A percentile compares a stretch with the other conserved stretches of the same genome.
These are phyloP conservation scores for Trametes pubescens DNA, from an alignment of 1,284 basidiomycete species.

Conservation along the genomic window DNA sequence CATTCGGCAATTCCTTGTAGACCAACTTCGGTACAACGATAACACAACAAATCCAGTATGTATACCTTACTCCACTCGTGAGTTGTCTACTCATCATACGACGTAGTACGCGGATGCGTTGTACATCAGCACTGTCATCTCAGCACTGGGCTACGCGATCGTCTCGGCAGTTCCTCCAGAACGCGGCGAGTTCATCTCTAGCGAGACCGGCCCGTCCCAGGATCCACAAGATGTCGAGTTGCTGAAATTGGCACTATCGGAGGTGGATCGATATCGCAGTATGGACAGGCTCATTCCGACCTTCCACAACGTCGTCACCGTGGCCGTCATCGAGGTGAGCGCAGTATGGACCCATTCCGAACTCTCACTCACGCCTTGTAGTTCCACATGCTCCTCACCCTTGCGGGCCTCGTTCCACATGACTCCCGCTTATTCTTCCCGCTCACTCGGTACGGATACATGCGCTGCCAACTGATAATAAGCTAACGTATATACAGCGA, in stretches of 20 bases:
- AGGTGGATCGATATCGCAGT: conserved; percentile 91
- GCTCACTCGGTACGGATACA: conserved; percentile 78
- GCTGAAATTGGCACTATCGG: conserved; percentile 75
- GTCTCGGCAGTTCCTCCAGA: conserved; percentile 79
- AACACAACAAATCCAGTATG: conserved; percentile 90
- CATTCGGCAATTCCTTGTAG: conserved; percentile 91
- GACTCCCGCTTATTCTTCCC: conserved; percentile 87
- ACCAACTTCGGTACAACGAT: conserved; percentile 93
- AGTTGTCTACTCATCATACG: conserved; percentile 25
- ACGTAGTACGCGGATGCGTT: conserved; percentile 88
- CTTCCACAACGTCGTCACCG: conserved; percentile 92
- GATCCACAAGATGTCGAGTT: conserved; percentile 73
- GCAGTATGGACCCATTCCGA: neutral
- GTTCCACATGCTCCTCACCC: conserved; percentile 85
- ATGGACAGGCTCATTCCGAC: conserved; percentile 97
- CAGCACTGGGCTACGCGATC: conserved; percentile 81
- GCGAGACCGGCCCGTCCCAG: conserved; percentile 69
- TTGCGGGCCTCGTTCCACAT: conserved; percentile 84
- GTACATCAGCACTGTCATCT: conserved; percentile 90
- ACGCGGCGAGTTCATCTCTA: conserved; percentile 76
- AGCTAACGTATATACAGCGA: conserved; percentile 60
- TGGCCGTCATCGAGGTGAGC: conserved; percentile 87
- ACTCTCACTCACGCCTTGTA: conserved; percentile 42
- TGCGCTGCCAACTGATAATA: conserved; percentile 2
- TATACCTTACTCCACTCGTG: conserved; percentile 23